These are phyloP conservation scores for Ceratobasidium sp. DNA, from an alignment of 1,284 basidiomycete species.

Conservation along the genomic window DNA sequence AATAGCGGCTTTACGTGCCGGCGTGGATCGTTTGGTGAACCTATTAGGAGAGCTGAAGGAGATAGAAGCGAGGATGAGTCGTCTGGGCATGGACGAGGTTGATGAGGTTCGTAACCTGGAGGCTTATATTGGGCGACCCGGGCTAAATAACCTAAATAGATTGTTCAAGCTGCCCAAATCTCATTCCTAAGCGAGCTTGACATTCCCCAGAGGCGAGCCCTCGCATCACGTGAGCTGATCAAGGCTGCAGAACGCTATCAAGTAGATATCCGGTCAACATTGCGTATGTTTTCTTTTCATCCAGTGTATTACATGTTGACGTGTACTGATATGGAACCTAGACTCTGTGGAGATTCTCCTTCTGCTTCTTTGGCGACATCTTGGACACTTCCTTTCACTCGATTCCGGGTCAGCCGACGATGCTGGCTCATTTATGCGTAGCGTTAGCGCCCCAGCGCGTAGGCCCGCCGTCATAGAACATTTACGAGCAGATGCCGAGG, in stretches of 20 bases:
- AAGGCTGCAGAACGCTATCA: slow-evolving; percentile 56
- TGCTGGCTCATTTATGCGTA: slow-evolving; percentile 47
- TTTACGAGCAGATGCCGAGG: slow-evolving; percentile 48
- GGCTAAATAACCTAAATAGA: slow-evolving; percentile 56
- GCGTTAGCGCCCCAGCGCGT: slow-evolving; percentile 42
- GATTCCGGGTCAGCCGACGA: slow-evolving; percentile 38
- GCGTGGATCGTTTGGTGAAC: slow-evolving; percentile 65
- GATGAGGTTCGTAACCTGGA: slow-evolving; percentile 61
- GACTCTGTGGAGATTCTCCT: slow-evolving; percentile 84
- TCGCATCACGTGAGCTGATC: slow-evolving; percentile 67
- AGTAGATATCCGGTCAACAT: slow-evolving; percentile 57
- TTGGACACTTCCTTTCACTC: slow-evolving; percentile 59
- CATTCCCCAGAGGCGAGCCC: slow-evolving; percentile 67
- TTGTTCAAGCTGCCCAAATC: slow-evolving; percentile 62
- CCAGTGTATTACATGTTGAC: not conserved
- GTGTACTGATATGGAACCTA: slow-evolving; percentile 46
- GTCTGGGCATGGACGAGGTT: slow-evolving; percentile 73
- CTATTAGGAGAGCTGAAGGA: slow-evolving; percentile 61
- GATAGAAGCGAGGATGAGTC: slow-evolving; percentile 70
- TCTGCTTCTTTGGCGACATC: slow-evolving; percentile 85
- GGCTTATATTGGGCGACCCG: too few relatives aligned
- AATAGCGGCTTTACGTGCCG: slow-evolving; percentile 69
- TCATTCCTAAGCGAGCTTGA: slow-evolving; percentile 68
- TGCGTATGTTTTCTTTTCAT: slow-evolving; percentile 57
- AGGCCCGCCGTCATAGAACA: slow-evolving; percentile 42